phyloP scores from a whole-genome alignment of 164 flowering plant species.

The Cinnamomum micranthum region DNA sequence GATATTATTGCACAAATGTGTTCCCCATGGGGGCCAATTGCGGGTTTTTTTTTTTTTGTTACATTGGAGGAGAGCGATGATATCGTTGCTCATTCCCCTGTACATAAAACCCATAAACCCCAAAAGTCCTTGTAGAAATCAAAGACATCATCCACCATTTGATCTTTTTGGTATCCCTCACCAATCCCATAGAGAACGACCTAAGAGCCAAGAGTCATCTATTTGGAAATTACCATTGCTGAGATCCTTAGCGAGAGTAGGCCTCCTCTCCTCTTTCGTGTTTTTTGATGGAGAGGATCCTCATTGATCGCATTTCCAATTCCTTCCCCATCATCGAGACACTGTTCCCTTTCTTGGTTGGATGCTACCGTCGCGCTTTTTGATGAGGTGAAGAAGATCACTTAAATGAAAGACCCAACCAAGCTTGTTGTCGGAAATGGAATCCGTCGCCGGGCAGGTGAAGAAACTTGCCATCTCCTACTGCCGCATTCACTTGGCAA shows the following conservation, averaged over 20 bases:
- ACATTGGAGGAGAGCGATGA: too few relatives aligned
- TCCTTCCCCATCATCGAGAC: slow-evolving; percentile 47
- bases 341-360: slow-evolving; percentile 62
- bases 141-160: slow-evolving; percentile 83
- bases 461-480: slow-evolving; percentile 69
- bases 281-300: slow-evolving; percentile 60
- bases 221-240: slow-evolving; percentile 78
- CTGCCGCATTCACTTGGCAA: slow-evolving; percentile 69
- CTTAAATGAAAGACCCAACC: slow-evolving; percentile 73
- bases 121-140: slow-evolving; percentile 53
- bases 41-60: too few relatives aligned
- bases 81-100: too few relatives aligned
- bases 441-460: slow-evolving; percentile 45
- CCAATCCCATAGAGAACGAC: slow-evolving; percentile 42
- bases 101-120: slow-evolving; percentile 37
- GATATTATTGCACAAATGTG: too few relatives aligned
- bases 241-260: slow-evolving; percentile 80
- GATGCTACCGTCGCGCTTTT: slow-evolving; percentile 70
- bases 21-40: too few relatives aligned
- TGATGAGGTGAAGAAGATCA: slow-evolving; percentile 71
- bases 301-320: slow-evolving; percentile 72
- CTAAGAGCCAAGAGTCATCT: slow-evolving; percentile 34
- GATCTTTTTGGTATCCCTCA: slow-evolving; percentile 59
- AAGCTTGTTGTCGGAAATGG: slow-evolving; percentile 58
- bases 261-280: slow-evolving; percentile 47